Conservation (phyloP, 306 rosid genomes). For the Oxytropis ochrocephala region DNA sequence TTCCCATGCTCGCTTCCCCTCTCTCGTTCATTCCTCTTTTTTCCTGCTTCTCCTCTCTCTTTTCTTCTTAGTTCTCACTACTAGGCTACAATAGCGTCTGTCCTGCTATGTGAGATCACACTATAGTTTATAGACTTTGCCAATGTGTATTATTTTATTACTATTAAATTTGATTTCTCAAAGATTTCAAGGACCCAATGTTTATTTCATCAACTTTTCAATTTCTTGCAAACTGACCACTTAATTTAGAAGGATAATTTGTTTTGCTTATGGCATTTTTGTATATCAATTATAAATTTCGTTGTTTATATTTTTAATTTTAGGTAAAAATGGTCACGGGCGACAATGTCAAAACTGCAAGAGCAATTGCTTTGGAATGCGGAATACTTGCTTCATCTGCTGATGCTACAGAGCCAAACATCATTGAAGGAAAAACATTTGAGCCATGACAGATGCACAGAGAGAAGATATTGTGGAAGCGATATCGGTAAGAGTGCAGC, state of each 20-base stretch:
- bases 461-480: slow-evolving; percentile 58
- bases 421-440: slow-evolving; percentile 79
- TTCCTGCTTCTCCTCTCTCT: no score
- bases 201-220: not conserved
- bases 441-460: slow-evolving; percentile 47
- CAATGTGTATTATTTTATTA: not conserved
- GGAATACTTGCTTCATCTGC: slow-evolving; percentile 65
- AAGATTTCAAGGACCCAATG: not conserved
- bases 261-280: not conserved
- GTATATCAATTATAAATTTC: not conserved
- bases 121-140: not conserved
- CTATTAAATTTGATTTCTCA: not conserved
- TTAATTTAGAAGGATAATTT: not conserved
- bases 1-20: no score
- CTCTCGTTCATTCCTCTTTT: no score
- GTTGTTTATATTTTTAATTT: not conserved
- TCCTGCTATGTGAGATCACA: no score
- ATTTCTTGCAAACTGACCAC: not conserved
- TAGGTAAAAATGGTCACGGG: slow-evolving; percentile 99
- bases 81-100: no score
- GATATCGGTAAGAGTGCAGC: slow-evolving; percentile 54
- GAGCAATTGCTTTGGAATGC: slow-evolving; percentile 90
- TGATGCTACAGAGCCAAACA: slow-evolving; percentile 58
- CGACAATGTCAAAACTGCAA: slow-evolving; percentile 89
- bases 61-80: no score